A percentile compares a stretch with the other conserved stretches of the same genome.
These are phyloP conservation scores for Cladophialophora bantiana DNA, from an alignment of 2,329 filamentous ascomycete genomes.

Conservation along the genomic window DNA sequence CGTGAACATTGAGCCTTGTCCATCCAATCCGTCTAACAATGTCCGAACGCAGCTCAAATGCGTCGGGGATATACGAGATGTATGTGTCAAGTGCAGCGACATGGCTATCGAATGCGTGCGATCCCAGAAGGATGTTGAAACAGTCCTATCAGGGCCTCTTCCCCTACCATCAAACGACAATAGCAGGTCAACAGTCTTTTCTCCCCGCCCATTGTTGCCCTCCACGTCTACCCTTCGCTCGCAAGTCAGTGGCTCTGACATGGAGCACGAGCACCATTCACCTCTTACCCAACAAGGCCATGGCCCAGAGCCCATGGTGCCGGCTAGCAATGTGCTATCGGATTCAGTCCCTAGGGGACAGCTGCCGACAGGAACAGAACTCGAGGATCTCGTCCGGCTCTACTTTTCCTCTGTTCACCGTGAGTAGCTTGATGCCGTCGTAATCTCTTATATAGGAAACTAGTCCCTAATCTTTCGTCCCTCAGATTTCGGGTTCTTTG, in stretches of 20 bases:
- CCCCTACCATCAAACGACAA: neutral
- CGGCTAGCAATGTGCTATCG: neutral
- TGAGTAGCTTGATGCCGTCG: neutral
- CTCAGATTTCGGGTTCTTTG: constrained; percentile 5
- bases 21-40: neutral
- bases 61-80: neutral
- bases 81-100: neutral
- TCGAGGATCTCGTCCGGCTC: neutral
- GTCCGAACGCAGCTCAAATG: neutral
- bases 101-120: neutral
- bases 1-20: neutral
- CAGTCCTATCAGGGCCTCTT: neutral
- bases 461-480: neutral
- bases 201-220: neutral
- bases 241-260: neutral
- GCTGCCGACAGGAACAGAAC: neutral
- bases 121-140: neutral
- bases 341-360: neutral
- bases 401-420: constrained; percentile 6
- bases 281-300: neutral
- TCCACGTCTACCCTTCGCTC: neutral
- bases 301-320: too few species aligned
- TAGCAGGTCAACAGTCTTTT: too few species aligned
- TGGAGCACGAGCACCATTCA: neutral
- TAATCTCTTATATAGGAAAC: neutral